Conservation (phyloP, 2,329 filamentous ascomycete genomes). For the Alternaria gansuensis region DNA sequence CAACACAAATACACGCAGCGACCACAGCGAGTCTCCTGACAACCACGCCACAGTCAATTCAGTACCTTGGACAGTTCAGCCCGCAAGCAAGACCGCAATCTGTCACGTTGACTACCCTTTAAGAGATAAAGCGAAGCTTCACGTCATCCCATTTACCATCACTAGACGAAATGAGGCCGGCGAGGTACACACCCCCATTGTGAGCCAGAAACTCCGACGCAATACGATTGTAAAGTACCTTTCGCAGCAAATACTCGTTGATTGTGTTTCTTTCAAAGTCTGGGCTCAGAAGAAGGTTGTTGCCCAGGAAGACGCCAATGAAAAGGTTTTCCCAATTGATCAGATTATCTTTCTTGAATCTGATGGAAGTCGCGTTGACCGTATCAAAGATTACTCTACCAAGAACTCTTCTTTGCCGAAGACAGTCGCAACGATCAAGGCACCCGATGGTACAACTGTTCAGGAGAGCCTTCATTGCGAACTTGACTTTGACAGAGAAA, state of each 20-base stretch:
- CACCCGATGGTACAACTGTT: neutral
- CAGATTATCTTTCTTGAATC: neutral
- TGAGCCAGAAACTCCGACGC: neutral
- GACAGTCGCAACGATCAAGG: neutral
- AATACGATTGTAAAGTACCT: neutral
- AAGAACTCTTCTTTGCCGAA: neutral
- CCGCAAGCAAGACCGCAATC: conserved; percentile 2
- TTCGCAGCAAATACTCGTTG: neutral
- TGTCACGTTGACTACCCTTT: conserved; percentile 1
- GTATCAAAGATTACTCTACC: neutral
- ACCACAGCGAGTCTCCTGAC: too few relatives aligned
- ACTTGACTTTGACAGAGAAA: neutral
- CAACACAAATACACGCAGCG: too few relatives aligned
- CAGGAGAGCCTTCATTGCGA: neutral
- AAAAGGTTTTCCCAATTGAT: neutral
- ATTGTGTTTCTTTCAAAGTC: neutral
- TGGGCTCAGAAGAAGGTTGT: neutral
- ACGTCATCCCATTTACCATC: conserved; percentile 1
- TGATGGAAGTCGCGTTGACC: neutral
- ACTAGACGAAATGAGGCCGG: neutral
- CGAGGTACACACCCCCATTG: neutral
- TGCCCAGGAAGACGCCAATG: neutral
- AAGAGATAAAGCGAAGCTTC: neutral
- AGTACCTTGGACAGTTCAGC: neutral
- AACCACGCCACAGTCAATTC: neutral